Evolutionary conservation across 2,329 filamentous ascomycete genomes (phyloP).

Genomic region (Chalaropsis thielavioides): DNA sequence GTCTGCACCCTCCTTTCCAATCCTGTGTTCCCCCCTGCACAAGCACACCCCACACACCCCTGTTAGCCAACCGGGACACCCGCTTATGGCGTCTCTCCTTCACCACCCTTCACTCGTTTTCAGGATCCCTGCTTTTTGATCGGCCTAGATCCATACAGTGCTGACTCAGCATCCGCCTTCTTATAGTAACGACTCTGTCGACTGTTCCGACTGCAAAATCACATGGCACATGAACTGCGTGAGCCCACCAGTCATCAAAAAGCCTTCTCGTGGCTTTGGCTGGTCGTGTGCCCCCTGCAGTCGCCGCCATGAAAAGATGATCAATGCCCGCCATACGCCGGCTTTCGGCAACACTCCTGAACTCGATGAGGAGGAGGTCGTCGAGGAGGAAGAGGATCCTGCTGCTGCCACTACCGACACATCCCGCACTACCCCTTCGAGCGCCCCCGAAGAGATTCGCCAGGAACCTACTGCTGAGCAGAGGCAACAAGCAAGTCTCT

Average conservation of each 20-base stretch:
- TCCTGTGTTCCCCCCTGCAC: background rate
- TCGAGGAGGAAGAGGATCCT: constrained; percentile 62
- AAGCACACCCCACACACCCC: background rate
- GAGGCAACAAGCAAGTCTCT: constrained; percentile 80
- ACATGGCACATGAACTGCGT: constrained; percentile 99
- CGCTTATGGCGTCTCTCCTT: background rate
- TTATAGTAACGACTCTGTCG: constrained; percentile 75
- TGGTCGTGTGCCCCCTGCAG: constrained; percentile 97
- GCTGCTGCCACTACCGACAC: constrained; percentile 42
- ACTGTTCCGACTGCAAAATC: constrained; percentile 86
- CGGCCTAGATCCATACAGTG: background rate
- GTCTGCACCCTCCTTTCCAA: background rate
- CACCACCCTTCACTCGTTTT: background rate
- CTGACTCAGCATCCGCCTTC: constrained; percentile 15
- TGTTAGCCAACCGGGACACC: background rate
- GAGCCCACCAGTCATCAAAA: constrained; percentile 78
- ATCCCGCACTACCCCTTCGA: constrained; percentile 19
- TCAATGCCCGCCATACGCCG: constrained; percentile 80
- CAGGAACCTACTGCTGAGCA: constrained; percentile 64
- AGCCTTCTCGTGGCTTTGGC: constrained; percentile 90
- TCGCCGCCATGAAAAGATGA: constrained; percentile 81
- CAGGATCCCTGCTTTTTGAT: background rate
- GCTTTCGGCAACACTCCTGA: constrained; percentile 42
- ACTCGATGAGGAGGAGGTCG: constrained; percentile 50
- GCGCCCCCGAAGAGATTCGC: constrained; percentile 36